Evolutionary conservation across 306 rosid genomes (phyloP).

Genomic region (Rosa multiflora): DNA sequence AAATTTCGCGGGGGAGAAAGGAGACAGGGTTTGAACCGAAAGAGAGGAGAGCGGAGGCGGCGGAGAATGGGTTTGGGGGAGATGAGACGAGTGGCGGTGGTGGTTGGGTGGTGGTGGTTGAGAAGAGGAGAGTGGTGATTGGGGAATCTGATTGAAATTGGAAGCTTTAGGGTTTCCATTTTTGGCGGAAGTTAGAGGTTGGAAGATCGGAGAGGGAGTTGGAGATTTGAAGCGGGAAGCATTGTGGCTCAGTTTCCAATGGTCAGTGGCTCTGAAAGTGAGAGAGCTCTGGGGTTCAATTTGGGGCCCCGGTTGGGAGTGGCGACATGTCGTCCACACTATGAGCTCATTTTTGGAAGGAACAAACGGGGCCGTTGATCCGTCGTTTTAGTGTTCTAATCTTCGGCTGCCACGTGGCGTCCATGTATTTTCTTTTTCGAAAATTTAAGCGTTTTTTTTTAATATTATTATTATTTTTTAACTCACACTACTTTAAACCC

Average conservation of each 20-base stretch:
- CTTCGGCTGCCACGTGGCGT: background rate
- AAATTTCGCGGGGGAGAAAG: conserved; percentile 22
- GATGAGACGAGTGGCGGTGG: conserved; percentile 20
- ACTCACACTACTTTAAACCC: too few species aligned
- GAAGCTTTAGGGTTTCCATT: conserved; percentile 50
- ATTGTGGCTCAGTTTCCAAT: background rate
- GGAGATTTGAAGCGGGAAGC: conserved; percentile 18
- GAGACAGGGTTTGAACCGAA: conserved; percentile 35
- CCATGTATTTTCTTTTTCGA: background rate
- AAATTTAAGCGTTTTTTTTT: too few species aligned
- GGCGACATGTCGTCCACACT: conserved; percentile 3
- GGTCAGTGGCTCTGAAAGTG: background rate
- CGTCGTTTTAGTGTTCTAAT: background rate
- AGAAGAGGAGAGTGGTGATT: conserved; percentile 36
- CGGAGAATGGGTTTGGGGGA: conserved; percentile 31
- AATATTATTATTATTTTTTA: too few species aligned
- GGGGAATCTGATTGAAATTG: conserved; percentile 38
- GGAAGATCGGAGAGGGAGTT: background rate
- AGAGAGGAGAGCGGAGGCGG: conserved; percentile 23
- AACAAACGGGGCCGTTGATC: background rate
- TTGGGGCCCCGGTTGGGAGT: background rate
- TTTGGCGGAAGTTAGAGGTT: background rate
- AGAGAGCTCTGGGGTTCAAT: background rate
- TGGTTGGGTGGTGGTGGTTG: conserved; percentile 20
- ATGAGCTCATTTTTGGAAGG: background rate